Evolutionary conservation across 768 basidiomycete species (phyloP).

Genomic region (Amanita inopinata): DNA sequence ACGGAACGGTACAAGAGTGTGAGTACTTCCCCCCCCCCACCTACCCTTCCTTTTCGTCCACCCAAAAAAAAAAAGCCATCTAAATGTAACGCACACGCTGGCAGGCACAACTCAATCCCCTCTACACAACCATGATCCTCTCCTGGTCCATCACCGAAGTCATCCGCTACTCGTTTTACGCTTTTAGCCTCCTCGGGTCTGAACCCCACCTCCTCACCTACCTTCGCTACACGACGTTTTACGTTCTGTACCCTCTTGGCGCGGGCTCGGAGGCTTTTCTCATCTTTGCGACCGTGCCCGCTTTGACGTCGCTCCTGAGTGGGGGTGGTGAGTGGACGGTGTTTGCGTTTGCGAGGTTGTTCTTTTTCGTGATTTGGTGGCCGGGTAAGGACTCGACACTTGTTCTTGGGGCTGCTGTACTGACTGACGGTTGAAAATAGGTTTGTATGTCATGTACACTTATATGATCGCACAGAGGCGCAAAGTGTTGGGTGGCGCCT

Average conservation of each 20-base stretch:
- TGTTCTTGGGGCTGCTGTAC: too few species aligned
- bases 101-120: constrained; percentile 62
- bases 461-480: constrained; percentile 46
- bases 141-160: constrained; percentile 92
- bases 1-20: constrained; percentile 55
- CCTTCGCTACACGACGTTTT: constrained; percentile 90
- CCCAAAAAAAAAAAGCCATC: too few species aligned
- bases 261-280: constrained; percentile 86
- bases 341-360: constrained; percentile 34
- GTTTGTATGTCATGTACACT: constrained; percentile 41
- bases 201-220: constrained; percentile 44
- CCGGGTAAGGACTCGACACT: constrained; percentile 51
- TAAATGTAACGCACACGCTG: too few species aligned
- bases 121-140: constrained; percentile 86
- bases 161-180: constrained; percentile 87
- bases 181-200: constrained; percentile 47
- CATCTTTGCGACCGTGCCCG: constrained; percentile 66
- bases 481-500: constrained; percentile 27
- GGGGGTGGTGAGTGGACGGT: constrained; percentile 23
- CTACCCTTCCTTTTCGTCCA: neutral
- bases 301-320: constrained; percentile 31
- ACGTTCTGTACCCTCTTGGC: constrained; percentile 86
- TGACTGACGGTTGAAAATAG: constrained; percentile 22
- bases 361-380: constrained; percentile 78
- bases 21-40: constrained; percentile 16